Percentiles rank a stretch among this genome's conserved stretches.
Conservation (phyloP, 805 yeast genomes). For the Yarrowia osloensis region DNA sequence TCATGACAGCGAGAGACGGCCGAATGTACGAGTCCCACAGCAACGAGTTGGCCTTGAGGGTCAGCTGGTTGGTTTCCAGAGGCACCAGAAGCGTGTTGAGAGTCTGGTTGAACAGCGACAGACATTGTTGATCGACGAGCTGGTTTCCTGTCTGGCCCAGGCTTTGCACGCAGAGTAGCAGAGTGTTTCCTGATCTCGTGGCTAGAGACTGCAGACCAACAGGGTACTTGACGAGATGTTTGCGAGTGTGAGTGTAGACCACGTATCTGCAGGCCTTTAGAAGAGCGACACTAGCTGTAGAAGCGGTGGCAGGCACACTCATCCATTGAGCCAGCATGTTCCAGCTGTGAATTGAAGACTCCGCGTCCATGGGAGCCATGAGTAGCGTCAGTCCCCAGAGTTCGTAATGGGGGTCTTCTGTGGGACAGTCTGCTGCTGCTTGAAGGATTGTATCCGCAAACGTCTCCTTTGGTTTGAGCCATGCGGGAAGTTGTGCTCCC, state of each 20-base stretch:
- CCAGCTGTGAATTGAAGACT: conserved; percentile 12
- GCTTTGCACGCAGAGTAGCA: background rate
- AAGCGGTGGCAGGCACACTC: background rate
- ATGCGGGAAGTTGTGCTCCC: conserved; percentile 13
- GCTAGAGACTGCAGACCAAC: conserved; percentile 2
- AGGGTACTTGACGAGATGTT: conserved; percentile 20
- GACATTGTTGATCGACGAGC: conserved; percentile 1
- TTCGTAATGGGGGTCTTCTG: conserved; percentile 7
- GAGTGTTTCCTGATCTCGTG: conserved; percentile 3
- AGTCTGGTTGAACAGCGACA: conserved; percentile 25
- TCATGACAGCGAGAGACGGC: conserved; percentile 5
- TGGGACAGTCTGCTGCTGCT: conserved; percentile 5
- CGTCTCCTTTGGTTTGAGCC: background rate
- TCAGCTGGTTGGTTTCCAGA: conserved; percentile 15
- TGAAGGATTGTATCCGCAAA: background rate
- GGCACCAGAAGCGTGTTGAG: background rate
- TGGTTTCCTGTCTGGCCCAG: background rate
- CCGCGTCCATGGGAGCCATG: conserved; percentile 19
- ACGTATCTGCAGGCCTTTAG: conserved; percentile 23
- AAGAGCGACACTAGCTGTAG: background rate
- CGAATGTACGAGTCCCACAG: conserved; percentile 29
- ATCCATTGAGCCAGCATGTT: conserved; percentile 11
- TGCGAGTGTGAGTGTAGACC: conserved; percentile 2
- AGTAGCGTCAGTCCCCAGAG: conserved; percentile 15
- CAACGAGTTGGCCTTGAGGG: conserved; percentile 19